Evolutionary conservation across 2,329 filamentous ascomycete species (phyloP).

Genomic region (Aspergillus hortae): DNA sequence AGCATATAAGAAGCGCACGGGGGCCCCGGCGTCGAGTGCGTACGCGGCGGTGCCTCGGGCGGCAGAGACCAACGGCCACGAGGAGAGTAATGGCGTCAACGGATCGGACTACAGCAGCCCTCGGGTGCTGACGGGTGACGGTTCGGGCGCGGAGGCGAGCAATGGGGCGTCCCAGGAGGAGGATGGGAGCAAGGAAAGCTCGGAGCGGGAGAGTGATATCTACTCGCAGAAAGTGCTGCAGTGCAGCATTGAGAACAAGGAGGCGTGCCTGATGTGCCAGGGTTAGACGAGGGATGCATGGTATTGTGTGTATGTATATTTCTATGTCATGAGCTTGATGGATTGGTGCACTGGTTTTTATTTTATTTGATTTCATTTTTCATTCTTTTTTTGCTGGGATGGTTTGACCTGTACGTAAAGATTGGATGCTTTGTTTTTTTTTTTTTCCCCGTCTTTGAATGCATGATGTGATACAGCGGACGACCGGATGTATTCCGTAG

Average conservation of each 20-base stretch:
- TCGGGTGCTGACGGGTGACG: conserved; percentile 62
- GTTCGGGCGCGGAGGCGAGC: conserved; percentile 33
- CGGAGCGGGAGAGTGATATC: conserved; percentile 78
- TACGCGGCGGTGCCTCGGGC: conserved; percentile 63
- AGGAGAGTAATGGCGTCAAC: conserved; percentile 23
- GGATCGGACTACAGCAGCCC: conserved; percentile 14
- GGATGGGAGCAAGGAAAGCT: conserved; percentile 67
- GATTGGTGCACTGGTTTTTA: conserved; percentile 17
- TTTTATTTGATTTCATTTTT: conserved; percentile 9
- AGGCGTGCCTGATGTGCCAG: conserved; percentile 95
- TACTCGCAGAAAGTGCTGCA: conserved; percentile 88
- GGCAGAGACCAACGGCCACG: conserved; percentile 61
- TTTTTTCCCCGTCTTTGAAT: not conserved
- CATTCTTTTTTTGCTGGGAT: not conserved
- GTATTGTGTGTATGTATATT: conserved; percentile 11
- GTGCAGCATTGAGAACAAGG: conserved; percentile 97
- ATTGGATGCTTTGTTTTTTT: too few relatives aligned
- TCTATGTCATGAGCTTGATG: conserved; percentile 33
- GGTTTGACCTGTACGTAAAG: not conserved
- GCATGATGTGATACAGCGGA: not conserved
- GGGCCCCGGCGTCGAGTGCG: conserved; percentile 55
- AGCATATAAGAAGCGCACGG: conserved; percentile 66
- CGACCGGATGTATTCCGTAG: too few relatives aligned
- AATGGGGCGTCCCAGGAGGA: conserved; percentile 46
- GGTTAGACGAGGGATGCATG: conserved; percentile 55